phyloP scores from a whole-genome alignment of 1,139 yeast species.

The Hansenula lynferdii region DNA sequence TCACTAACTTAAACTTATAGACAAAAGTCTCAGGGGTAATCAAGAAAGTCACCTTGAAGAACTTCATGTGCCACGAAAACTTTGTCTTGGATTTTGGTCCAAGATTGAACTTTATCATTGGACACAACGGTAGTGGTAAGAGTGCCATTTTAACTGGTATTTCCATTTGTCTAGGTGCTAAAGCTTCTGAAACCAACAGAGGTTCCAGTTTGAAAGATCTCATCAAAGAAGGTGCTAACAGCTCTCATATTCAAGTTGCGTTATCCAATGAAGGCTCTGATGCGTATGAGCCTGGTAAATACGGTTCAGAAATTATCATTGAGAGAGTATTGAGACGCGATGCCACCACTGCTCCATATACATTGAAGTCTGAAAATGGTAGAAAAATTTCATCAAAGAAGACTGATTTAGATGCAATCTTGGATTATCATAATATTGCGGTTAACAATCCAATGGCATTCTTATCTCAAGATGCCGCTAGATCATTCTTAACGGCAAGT shows the following conservation, averaged over 20 bases:
- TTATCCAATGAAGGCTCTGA: conserved; percentile 61
- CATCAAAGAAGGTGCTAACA: conserved; percentile 71
- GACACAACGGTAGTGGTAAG: conserved; percentile 95
- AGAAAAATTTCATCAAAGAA: conserved; percentile 56
- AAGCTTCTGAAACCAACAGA: conserved; percentile 85
- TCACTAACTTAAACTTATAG: background rate
- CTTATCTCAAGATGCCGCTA: conserved; percentile 89
- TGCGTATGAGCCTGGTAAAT: conserved; percentile 58
- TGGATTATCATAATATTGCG: conserved; percentile 68
- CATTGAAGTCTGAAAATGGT: conserved; percentile 47
- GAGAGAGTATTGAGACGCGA: conserved; percentile 63
- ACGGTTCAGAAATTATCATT: conserved; percentile 63
- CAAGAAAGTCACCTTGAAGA: conserved; percentile 49
- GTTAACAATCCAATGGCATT: conserved; percentile 93
- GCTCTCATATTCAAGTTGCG: conserved; percentile 56
- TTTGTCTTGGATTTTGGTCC: conserved; percentile 79
- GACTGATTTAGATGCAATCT: conserved; percentile 59
- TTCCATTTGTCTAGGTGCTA: conserved; percentile 90
- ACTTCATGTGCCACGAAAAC: conserved; percentile 84
- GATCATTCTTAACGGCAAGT: conserved; percentile 78
- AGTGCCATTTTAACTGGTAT: conserved; percentile 91
- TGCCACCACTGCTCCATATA: conserved; percentile 43
- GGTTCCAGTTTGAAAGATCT: conserved; percentile 67
- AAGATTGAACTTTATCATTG: conserved; percentile 83
- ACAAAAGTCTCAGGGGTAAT: conserved; percentile 32